Conservation (phyloP, 2,329 filamentous ascomycete species). For the Davidsoniella virescens region DNA sequence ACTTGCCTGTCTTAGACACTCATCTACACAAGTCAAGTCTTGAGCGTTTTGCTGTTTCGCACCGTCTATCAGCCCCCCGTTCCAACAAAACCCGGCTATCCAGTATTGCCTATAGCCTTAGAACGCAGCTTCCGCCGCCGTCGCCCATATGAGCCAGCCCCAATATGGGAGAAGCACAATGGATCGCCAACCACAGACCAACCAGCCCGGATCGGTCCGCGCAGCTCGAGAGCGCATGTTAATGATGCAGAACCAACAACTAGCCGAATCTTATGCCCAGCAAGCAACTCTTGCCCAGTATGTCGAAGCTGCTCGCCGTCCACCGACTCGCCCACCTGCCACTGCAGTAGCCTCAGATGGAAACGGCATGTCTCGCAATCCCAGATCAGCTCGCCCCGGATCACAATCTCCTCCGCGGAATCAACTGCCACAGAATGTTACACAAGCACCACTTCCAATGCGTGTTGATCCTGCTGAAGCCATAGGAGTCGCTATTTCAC, state of each 20-base stretch:
- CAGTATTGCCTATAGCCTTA: not conserved
- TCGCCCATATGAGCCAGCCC: constrained; percentile 9
- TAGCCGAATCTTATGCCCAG: not conserved
- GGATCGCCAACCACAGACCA: constrained; percentile 10
- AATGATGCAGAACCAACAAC: not conserved
- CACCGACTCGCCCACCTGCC: constrained; percentile 8
- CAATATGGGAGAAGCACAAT: constrained; percentile 12
- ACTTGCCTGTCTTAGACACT: not conserved
- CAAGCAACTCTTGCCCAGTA: constrained; percentile 1
- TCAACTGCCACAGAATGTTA: not conserved
- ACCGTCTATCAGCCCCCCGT: not conserved
- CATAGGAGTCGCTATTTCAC: constrained; percentile 31
- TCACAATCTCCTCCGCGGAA: constrained; percentile 9
- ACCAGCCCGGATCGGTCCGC: constrained; percentile 7
- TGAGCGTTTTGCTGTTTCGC: not conserved
- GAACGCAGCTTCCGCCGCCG: not conserved
- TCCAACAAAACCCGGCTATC: not conserved
- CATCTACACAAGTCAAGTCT: not conserved
- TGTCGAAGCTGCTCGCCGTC: not conserved
- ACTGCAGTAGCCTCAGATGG: constrained; percentile 1
- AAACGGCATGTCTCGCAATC: constrained; percentile 6
- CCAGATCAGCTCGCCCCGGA: constrained; percentile 12
- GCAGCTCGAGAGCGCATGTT: constrained; percentile 6
- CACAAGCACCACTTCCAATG: constrained; percentile 4
- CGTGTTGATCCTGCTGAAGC: constrained; percentile 16